Evolutionary conservation across 148 eudicot species (phyloP).

Genomic region (Rhododendron griersonianum): DNA sequence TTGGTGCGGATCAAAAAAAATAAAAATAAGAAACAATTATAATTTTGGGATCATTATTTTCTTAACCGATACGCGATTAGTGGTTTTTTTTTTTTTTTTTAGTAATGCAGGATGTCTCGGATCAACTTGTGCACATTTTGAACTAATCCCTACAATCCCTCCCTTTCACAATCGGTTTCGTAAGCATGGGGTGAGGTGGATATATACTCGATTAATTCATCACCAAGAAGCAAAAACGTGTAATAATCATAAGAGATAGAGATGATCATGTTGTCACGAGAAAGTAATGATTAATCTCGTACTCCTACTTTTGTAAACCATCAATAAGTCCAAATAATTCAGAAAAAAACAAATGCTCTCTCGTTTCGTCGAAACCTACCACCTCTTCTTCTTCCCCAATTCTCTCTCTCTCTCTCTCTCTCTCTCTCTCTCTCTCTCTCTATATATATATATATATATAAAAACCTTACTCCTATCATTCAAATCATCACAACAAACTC

Average conservation of each 20-base stretch:
- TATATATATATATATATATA: background rate
- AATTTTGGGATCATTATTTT: too few relatives aligned
- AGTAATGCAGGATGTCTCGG: fast-evolving
- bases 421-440: too few relatives aligned
- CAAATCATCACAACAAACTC: background rate
- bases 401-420: background rate
- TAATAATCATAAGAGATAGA: too few relatives aligned
- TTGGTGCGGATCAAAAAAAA: too few relatives aligned
- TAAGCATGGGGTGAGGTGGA: too few relatives aligned
- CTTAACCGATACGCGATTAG: too few relatives aligned
- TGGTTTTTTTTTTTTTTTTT: too few relatives aligned
- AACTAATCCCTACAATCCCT: fast-evolving
- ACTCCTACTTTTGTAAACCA: background rate
- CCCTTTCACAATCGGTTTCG: too few relatives aligned
- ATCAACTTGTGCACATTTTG: fast-evolving
- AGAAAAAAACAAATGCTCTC: background rate
- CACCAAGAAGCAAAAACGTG: too few relatives aligned
- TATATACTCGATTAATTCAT: too few relatives aligned
- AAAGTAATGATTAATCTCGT: background rate
- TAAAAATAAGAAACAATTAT: too few relatives aligned
- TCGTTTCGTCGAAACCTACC: background rate
- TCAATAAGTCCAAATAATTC: background rate
- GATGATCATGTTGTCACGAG: background rate
- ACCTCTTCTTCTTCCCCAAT: background rate
- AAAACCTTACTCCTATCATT: background rate